These are phyloP conservation scores for Artemisia annua DNA, from an alignment of 129 eudicot species.

Conservation along the genomic window DNA sequence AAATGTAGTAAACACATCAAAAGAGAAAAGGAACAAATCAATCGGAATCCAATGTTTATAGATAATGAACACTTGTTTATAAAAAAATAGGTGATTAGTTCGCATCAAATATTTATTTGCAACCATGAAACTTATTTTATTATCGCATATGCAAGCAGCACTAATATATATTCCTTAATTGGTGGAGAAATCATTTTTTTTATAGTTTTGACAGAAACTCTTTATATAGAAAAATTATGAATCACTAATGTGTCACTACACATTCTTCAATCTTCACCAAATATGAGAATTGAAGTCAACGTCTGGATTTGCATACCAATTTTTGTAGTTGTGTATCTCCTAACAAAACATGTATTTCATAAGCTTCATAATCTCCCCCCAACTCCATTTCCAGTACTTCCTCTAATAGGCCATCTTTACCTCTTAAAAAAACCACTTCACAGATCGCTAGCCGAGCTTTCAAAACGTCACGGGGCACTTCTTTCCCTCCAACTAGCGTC, in stretches of 20 bases:
- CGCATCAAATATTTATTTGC: too few species aligned
- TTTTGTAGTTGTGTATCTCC: slow-evolving; percentile 12
- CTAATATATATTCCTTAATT: too few species aligned
- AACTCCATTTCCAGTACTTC: slow-evolving; percentile 43
- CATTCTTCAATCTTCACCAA: background rate
- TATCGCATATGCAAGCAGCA: background rate
- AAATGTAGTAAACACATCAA: too few species aligned
- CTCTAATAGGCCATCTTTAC: slow-evolving; percentile 59
- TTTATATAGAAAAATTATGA: too few species aligned
- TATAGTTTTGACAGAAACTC: too few species aligned
- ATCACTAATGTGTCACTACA: background rate
- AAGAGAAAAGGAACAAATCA: too few species aligned
- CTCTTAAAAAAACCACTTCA: slow-evolving; percentile 44
- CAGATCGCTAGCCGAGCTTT: slow-evolving; percentile 33
- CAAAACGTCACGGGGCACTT: slow-evolving; percentile 37
- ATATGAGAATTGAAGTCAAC: slow-evolving; percentile 23
- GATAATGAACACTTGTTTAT: too few species aligned
- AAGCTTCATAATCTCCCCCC: slow-evolving; percentile 50
- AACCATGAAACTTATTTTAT: too few species aligned
- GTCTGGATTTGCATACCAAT: slow-evolving; percentile 8
- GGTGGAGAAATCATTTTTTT: too few species aligned
- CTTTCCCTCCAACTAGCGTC: slow-evolving; percentile 45
- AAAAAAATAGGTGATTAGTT: too few species aligned
- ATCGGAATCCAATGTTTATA: too few species aligned
- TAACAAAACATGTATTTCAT: slow-evolving; percentile 34